Conservation (phyloP, 768 basidiomycete genomes). For the Tricholoma terreum region DNA sequence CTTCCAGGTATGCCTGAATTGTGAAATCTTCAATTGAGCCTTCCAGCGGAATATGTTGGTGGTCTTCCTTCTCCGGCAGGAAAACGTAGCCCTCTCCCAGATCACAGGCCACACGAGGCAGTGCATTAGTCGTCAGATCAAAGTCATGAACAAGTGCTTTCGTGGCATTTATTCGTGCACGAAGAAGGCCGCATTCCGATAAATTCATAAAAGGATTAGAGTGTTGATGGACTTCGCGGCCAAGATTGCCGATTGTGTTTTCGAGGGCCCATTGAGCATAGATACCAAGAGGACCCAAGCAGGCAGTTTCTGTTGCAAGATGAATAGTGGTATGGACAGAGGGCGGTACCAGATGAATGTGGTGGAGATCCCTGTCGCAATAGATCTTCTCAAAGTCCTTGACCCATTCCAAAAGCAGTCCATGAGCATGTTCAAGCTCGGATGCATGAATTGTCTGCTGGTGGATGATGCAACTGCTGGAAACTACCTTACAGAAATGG, state of each 20-base stretch:
- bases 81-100: neutral
- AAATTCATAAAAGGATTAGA: conserved; percentile 15
- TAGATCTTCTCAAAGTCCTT: neutral
- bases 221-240: conserved; percentile 6
- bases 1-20: neutral
- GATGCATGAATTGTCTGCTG: neutral
- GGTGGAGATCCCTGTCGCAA: neutral
- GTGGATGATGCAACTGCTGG: neutral
- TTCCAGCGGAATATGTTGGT: too few species aligned
- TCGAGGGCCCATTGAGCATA: conserved; percentile 17
- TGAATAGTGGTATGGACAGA: neutral
- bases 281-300: conserved; percentile 15
- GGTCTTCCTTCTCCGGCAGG: too few species aligned
- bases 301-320: neutral
- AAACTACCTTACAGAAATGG: neutral
- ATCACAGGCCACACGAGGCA: neutral
- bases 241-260: conserved; percentile 4
- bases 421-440: neutral
- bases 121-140: neutral
- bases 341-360: neutral
- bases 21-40: neutral
- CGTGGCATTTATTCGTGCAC: neutral
- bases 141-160: neutral
- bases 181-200: neutral
- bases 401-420: neutral